These are phyloP conservation scores for Geum urbanum DNA, from an alignment of 306 rosid species.

Conservation along the genomic window DNA sequence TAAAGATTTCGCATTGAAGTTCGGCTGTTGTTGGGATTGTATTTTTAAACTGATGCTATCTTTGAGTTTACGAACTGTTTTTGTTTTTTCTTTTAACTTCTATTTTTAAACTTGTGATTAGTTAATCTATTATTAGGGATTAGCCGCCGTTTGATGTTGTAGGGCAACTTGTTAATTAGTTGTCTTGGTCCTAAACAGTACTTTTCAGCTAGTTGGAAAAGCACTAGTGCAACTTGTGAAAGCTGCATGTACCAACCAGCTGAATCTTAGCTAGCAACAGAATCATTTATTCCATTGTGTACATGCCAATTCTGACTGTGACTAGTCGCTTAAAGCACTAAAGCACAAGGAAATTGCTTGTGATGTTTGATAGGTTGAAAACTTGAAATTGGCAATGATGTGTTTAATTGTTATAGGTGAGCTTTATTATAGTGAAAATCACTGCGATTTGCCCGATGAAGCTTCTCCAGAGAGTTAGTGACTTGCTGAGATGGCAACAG, in stretches of 20 bases:
- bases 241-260: neutral
- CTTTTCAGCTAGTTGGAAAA: conserved; percentile 5
- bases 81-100: neutral
- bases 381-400: neutral
- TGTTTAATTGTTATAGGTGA: conserved; percentile 41
- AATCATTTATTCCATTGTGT: neutral
- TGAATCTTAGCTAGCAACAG: conserved; percentile 9
- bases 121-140: neutral
- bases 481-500: conserved; percentile 82
- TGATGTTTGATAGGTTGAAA: neutral
- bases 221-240: neutral
- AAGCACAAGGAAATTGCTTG: neutral
- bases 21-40: neutral
- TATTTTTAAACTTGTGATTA: neutral
- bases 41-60: neutral
- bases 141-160: neutral
- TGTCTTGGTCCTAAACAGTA: neutral
- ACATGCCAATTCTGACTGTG: neutral
- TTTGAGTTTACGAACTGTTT: neutral
- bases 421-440: conserved; percentile 62
- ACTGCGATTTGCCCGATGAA: conserved; percentile 84
- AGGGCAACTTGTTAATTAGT: neutral
- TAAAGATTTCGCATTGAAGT: neutral
- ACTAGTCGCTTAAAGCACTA: neutral
- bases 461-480: conserved; percentile 56